These are phyloP conservation scores for Yamadazyma nakazawae DNA, from an alignment of 805 yeast genomes.

Conservation along the genomic window DNA sequence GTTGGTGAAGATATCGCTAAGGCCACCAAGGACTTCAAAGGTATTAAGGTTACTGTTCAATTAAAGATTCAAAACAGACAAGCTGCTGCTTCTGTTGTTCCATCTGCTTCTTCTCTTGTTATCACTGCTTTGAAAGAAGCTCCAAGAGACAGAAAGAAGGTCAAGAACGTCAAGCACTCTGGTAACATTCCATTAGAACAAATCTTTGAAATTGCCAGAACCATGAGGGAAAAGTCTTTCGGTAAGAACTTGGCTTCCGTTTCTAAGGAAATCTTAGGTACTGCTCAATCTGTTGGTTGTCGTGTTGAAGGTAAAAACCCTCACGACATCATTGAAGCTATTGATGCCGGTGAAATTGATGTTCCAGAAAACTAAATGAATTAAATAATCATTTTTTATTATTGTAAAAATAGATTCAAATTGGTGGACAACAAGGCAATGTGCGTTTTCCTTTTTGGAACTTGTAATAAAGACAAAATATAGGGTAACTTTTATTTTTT, in stretches of 20 bases:
- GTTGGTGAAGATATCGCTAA: constrained; percentile 99
- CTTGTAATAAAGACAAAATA: constrained; percentile 9
- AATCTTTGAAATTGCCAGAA: constrained; percentile 95
- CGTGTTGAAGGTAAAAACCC: constrained; percentile 99
- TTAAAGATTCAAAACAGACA: constrained; percentile 99
- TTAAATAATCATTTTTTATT: constrained; percentile 1
- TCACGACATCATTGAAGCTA: constrained; percentile 97
- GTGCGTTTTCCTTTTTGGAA: constrained; percentile 4
- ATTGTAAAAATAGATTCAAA: constrained; percentile 33
- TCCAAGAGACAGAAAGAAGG: constrained; percentile 99
- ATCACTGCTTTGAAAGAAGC: constrained; percentile 99
- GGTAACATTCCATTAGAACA: constrained; percentile 98
- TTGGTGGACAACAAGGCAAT: constrained; percentile 1
- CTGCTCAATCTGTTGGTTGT: constrained; percentile 99
- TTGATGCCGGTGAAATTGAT: constrained; percentile 97
- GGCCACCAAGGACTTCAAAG: constrained; percentile 99
- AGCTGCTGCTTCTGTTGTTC: constrained; percentile 97
- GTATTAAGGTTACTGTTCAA: constrained; percentile 98
- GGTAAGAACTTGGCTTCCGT: constrained; percentile 97
- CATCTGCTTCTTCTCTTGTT: constrained; percentile 98
- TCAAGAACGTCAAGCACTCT: constrained; percentile 98
- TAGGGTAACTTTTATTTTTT: constrained; percentile 8
- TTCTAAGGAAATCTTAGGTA: constrained; percentile 98
- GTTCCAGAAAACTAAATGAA: constrained; percentile 69
- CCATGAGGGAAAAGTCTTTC: constrained; percentile 95